Base-by-base conservation (phyloP, 2,329 filamentous ascomycete genomes). In the Sporothrix schenckii region DNA sequence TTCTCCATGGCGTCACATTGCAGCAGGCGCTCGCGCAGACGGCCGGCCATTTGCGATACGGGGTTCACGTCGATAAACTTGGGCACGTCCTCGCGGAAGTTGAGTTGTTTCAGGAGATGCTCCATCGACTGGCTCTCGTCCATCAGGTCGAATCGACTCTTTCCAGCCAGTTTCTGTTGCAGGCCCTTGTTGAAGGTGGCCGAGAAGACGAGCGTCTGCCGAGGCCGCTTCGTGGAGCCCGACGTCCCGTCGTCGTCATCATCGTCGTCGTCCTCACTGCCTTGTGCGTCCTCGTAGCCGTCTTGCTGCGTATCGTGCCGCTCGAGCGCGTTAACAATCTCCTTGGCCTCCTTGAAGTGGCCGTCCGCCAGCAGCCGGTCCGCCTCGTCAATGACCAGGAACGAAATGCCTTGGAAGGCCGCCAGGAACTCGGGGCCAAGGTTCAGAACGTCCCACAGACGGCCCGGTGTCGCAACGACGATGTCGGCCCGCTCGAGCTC, bases 1-100 rank as follows among this genome's bases (percentile, higher is more conserved):
- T 99, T 99, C 78, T 99, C 95, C 81, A 93, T 94, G 6, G 93
- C 92, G 52, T 88, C 91, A 77, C 95, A 99, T 80, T 98, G 93
- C 41, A 99, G 88, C 53, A 99, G 85, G 0, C 94, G 94, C 81
- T 99, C 95, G 73, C 91, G 92, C 6, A 99, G 83, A 2, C 89
- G 88, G 21, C 90, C 85, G 0, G 95, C 94, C 92, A 99, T 96
- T 76, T 97, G 93, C 10, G 89, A 91, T 0, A 91, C 83, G 0
- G 95, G 95, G 76, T 97, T 97, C 71, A 93, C 91, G 77, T 99
- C 95, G 73, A 99, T 89, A 76, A 96, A 97, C 75, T 91, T 93
- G 2, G 95, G 95, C 75, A 90, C 89, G 66, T 92, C 88, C 73
- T 94, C 90, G 34, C 90, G 85, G 80, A 99, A 99, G 74, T 92